A percentile compares a stretch with the other conserved stretches of the same genome.
phyloP scores from a whole-genome alignment of 2,329 filamentous ascomycete species.

The Alternaria sp. region DNA sequence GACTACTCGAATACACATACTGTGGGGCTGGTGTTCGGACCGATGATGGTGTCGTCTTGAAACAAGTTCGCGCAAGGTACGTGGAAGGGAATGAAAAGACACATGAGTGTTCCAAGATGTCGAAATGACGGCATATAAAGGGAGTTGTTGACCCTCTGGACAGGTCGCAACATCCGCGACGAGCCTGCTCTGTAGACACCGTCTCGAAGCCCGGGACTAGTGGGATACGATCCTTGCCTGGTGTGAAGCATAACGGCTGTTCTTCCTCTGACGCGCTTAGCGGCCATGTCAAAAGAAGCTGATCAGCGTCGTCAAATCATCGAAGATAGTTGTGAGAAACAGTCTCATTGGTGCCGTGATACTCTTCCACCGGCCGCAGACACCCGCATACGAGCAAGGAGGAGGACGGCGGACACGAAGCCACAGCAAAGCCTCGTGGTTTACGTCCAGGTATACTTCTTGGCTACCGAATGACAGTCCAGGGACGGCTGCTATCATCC shows the following conservation, averaged over 20 bases:
- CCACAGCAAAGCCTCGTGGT: conserved; percentile 3
- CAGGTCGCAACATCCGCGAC: background rate
- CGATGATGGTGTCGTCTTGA: background rate
- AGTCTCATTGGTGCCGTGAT: conserved; percentile 7
- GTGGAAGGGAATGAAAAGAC: background rate
- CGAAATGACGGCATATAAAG: background rate
- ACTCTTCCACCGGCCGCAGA: conserved; percentile 1
- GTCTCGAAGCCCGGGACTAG: background rate
- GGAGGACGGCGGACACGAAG: background rate
- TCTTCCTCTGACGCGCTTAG: background rate
- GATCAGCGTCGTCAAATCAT: background rate
- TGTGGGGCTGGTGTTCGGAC: background rate
- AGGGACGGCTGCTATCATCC: background rate
- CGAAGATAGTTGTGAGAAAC: background rate
- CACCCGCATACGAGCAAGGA: conserved; percentile 6
- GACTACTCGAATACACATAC: conserved; percentile 46
- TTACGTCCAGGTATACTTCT: background rate
- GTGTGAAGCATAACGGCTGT: background rate
- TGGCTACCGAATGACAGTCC: conserved; percentile 13
- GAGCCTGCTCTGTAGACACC: background rate
- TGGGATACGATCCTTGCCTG: background rate
- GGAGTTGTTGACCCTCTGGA: background rate
- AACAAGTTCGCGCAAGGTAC: background rate
- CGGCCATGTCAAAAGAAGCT: background rate
- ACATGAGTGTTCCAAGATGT: background rate